phyloP scores from a whole-genome alignment of 306 rosid genomes.

The Casuarina cunninghamiana region DNA sequence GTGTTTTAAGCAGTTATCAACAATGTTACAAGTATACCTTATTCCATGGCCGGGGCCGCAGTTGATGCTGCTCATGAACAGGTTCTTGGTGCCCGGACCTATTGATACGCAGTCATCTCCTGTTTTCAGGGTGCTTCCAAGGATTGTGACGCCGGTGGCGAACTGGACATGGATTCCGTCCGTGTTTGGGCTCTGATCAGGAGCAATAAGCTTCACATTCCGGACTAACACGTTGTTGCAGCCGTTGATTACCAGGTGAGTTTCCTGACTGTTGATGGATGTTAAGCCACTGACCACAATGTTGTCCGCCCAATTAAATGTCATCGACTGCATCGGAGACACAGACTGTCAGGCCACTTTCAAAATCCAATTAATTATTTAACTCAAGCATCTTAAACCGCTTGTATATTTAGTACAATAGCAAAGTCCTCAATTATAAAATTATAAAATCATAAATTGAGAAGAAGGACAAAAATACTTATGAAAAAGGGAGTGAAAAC shows the following conservation, averaged over 20 bases:
- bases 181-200: slow-evolving; percentile 57
- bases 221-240: slow-evolving; percentile 52
- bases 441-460: too few species aligned
- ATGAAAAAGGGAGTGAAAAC: too few species aligned
- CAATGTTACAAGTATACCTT: slow-evolving; percentile 33
- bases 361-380: too few species aligned
- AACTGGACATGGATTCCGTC: slow-evolving; percentile 70
- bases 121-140: slow-evolving; percentile 43
- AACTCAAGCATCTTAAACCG: too few species aligned
- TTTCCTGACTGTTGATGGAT: slow-evolving; percentile 58
- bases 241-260: slow-evolving; percentile 53
- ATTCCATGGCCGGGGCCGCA: slow-evolving; percentile 83
- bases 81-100: slow-evolving; percentile 54
- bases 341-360: background rate
- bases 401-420: too few species aligned
- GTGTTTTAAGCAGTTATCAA: too few species aligned
- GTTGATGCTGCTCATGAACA: slow-evolving; percentile 45
- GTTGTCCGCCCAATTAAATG: slow-evolving; percentile 53
- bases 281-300: slow-evolving; percentile 55
- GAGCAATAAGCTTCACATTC: slow-evolving; percentile 48
- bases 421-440: too few species aligned
- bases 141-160: slow-evolving; percentile 48
- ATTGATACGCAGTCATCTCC: slow-evolving; percentile 76
- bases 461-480: too few species aligned
- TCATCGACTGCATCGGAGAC: slow-evolving; percentile 46